Base-by-base conservation (phyloP, 2,329 filamentous ascomycete species). In the Cladosporium halotolerans region DNA sequence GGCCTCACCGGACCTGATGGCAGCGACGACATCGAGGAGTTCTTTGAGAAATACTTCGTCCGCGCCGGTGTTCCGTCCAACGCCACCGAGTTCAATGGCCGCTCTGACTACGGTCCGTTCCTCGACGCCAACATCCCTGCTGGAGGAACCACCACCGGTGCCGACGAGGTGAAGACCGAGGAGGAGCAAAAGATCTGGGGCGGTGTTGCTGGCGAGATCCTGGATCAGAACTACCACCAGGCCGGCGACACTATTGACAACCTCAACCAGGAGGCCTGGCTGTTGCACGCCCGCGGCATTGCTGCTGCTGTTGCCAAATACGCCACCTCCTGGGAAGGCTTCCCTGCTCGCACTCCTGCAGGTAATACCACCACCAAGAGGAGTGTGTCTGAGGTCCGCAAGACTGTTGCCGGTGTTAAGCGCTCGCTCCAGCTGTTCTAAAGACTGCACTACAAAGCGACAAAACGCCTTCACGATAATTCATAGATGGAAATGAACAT, bases 1-100 rank as follows among this genome's bases (percentile, higher is more conserved):
- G 79, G 79, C 64, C 57, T 72, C 13, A 73, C 72, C 2, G 79
- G 78, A 0, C 79, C 79, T 0, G 58, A 71, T 3, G 88, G 88
- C 1, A 89, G 85, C 1, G 79, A 84, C 58, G 77, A 88, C 65
- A 47, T 43, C 23, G 53, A 55, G 40, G 46, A 41, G 19, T 55
- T 55, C 33, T 70, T 69, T 55, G 60, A 69, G 50, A 55, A 62
- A 19, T 72, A 58, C 57, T 72, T 67, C 53, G 53, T 52, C 16
- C 47, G 49, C 19, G 54, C 63, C 2, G 65, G 65, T 7, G 55
- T 66, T 9, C 62, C 63, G 19, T 68, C 55, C 55, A 67, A 62
- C 5, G 60, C 64, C 3, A 67, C 67, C 9, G 65, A 53, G 10
- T 72, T 72, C 52, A 58, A 66, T 47, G 69, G 69, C 9, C 68